Evolutionary conservation across 805 yeast species (phyloP), one percentile per base, ranked within the genome.

Genomic region (Yarrowia sp.): DNA sequence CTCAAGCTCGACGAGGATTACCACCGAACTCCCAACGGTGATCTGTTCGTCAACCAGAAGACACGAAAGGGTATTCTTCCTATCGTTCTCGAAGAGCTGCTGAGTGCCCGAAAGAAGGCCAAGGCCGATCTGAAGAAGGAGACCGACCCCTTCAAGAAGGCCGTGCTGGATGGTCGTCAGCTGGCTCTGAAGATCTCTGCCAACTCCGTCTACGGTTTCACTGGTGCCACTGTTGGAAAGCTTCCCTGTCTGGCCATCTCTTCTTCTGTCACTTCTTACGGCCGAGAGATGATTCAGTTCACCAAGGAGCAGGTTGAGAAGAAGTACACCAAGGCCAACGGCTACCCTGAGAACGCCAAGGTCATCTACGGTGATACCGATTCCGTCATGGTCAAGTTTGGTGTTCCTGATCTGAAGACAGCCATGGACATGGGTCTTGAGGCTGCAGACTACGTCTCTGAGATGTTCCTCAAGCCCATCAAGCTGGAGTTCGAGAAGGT

Each of bases 341-440:
- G 98, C 1, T 87, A 79, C 69, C 80, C 82, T n/a, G 85, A 80
- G 70, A 96, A 94, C 75, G 86, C 98, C 0, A 82, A 87, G 67
- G 99, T 94, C 65, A 87, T 94, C 39, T 94, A 94, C 72, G 99
- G 99, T 79, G 99, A 94, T 74, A 94, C 99, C 0, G 99, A 94
- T 81, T 96, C 99, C 8, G 99, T 94, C 16, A 96, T 94, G 99
- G 97, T 94, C 44, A 92, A 90, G 71, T 94, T 94, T 77, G 99
- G 99, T 1, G 83, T 85, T 31, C 77, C 78, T 9, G 96, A 90
- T 70, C 73, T 93, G 65, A 85, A 80, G 62, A 87, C 87, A 29
- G 89, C 97, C 67, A 96, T 94, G 99, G 80, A 81, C 61, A 71
- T 91, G 62, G 99, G 99, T 6, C 88, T 91, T 68, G 96, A 93